Conservation (phyloP, 2,329 filamentous ascomycete species). For the Botrytis fabae region DNA sequence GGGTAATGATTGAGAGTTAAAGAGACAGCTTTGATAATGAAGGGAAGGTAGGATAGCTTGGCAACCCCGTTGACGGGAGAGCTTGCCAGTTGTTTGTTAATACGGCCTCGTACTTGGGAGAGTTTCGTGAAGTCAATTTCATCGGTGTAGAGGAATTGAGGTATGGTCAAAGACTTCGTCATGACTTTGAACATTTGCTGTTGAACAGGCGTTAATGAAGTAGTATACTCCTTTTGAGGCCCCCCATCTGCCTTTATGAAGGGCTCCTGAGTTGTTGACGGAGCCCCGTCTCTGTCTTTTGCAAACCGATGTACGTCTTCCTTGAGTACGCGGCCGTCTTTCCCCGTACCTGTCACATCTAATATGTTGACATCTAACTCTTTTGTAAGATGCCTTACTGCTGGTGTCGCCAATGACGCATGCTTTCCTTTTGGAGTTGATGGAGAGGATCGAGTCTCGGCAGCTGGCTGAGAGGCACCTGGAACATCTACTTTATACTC, state of each 20-base stretch:
- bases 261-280: conserved; percentile 31
- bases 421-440: conserved; percentile 54
- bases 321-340: conserved; percentile 86
- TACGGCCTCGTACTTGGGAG: conserved; percentile 67
- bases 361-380: conserved; percentile 75
- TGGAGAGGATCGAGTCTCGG: neutral
- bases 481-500: conserved; percentile 18
- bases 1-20: conserved; percentile 79
- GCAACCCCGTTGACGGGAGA: conserved; percentile 46
- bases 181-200: conserved; percentile 96
- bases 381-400: conserved; percentile 84
- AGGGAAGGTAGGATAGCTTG: conserved; percentile 87
- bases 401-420: conserved; percentile 81
- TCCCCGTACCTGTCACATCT: conserved; percentile 80
- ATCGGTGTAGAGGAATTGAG: conserved; percentile 94
- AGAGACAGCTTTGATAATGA: conserved; percentile 94
- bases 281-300: conserved; percentile 51
- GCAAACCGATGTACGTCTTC: conserved; percentile 82
- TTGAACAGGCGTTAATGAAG: conserved; percentile 76
- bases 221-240: conserved; percentile 65
- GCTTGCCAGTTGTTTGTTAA: conserved; percentile 64
- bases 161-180: conserved; percentile 87
- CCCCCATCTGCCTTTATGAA: conserved; percentile 30
- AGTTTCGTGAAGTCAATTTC: conserved; percentile 81
- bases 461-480: conserved; percentile 14